These are phyloP conservation scores for Cordia subcordata DNA, from an alignment of 257 asterid genomes.

Conservation along the genomic window DNA sequence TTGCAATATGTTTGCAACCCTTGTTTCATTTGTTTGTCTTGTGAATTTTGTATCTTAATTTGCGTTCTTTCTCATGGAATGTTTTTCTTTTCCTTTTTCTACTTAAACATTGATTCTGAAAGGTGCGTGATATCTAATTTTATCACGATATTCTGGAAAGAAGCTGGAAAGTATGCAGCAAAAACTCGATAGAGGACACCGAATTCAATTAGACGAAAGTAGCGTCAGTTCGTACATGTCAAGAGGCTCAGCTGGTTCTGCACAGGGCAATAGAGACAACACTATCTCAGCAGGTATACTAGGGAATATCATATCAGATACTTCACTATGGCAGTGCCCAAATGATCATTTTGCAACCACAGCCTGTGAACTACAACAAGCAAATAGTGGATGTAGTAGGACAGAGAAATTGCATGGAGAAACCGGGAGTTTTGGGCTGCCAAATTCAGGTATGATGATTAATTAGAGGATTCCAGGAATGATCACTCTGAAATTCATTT, in stretches of 20 bases:
- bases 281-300: constrained; percentile 13
- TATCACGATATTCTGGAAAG: not conserved
- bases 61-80: too few species aligned
- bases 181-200: constrained; percentile 12
- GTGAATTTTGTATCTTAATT: too few species aligned
- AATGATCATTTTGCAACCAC: constrained; percentile 12
- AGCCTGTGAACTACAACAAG: constrained; percentile 9
- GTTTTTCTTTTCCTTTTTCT: not conserved
- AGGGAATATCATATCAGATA: constrained; percentile 16
- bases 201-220: constrained; percentile 16
- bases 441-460: constrained; percentile 27
- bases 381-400: constrained; percentile 1
- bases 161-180: constrained; percentile 23
- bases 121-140: not conserved
- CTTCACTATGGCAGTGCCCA: constrained; percentile 19
- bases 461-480: not conserved
- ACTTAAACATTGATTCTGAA: not conserved
- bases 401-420: constrained; percentile 7
- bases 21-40: too few species aligned
- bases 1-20: too few species aligned
- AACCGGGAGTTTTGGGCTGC: constrained; percentile 14
- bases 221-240: constrained; percentile 9
- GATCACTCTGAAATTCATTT: not conserved
- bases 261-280: constrained; percentile 17
- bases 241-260: constrained; percentile 21